Conservation (phyloP, 164 flowering plant species). For the Stephania cephalantha region DNA sequence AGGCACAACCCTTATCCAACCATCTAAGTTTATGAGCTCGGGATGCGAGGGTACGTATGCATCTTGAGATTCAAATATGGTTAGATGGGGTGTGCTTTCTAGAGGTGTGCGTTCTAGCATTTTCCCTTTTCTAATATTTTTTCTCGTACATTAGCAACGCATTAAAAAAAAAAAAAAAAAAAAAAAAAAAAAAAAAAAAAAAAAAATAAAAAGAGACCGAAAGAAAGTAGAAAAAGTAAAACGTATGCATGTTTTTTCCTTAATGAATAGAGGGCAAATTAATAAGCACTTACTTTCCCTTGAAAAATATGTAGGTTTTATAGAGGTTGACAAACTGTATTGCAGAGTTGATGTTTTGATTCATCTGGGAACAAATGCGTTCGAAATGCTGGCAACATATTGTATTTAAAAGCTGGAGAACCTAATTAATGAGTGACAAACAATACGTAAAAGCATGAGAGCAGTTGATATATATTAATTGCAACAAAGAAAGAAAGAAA, state of each 20-base stretch:
- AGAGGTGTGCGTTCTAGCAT: too few species aligned
- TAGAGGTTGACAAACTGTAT: constrained; percentile 47
- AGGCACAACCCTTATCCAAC: too few species aligned
- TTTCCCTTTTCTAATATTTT: too few species aligned
- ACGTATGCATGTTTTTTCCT: too few species aligned
- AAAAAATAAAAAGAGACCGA: constrained; percentile 29
- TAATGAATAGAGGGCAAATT: background rate
- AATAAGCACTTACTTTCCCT: constrained; percentile 38
- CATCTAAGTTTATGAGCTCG: too few species aligned
- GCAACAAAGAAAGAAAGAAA: too few species aligned
- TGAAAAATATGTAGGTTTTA: constrained; percentile 50
- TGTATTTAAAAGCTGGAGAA: constrained; percentile 30
- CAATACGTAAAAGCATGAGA: background rate
- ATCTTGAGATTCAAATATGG: too few species aligned
- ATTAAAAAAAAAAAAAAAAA: too few species aligned
- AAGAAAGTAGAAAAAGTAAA: background rate
- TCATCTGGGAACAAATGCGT: constrained; percentile 20
- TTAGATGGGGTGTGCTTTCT: too few species aligned
- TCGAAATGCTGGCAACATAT: constrained; percentile 34
- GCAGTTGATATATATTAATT: background rate
- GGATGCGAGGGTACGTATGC: too few species aligned
- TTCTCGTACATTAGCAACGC: too few species aligned
- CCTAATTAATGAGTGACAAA: constrained; percentile 21
- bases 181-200: too few species aligned
- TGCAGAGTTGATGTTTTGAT: constrained; percentile 32